phyloP scores from a whole-genome alignment of 1,284 basidiomycete species.

The Cutaneotrichosporon sp. region DNA sequence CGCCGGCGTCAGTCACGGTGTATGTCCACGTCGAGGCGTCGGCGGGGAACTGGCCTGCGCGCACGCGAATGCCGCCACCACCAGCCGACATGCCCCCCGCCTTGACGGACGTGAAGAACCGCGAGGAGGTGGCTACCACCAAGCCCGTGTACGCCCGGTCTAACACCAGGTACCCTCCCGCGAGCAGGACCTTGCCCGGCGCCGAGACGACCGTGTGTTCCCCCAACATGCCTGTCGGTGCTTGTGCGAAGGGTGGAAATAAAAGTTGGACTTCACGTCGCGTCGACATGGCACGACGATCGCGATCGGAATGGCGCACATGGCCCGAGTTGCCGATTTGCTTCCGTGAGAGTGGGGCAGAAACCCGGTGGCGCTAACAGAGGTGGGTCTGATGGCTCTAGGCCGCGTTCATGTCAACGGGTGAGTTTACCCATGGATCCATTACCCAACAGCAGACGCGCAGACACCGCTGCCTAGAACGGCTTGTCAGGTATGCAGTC shows the following conservation, averaged over 20 bases:
- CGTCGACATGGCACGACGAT: not conserved
- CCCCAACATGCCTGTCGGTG: too few species aligned
- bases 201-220: slow-evolving; percentile 63
- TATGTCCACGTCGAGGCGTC: slow-evolving; percentile 69
- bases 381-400: too few species aligned
- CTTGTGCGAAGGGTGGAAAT: not conserved
- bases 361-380: too few species aligned
- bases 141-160: slow-evolving; percentile 75
- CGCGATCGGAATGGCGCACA: too few species aligned
- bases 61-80: slow-evolving; percentile 57
- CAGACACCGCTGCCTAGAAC: too few species aligned
- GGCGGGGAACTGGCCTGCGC: slow-evolving; percentile 82
- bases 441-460: too few species aligned
- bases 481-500: too few species aligned
- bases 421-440: too few species aligned
- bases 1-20: slow-evolving; percentile 18
- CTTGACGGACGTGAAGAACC: slow-evolving; percentile 71
- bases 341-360: not conserved
- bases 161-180: slow-evolving; percentile 90
- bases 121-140: slow-evolving; percentile 82
- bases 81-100: not conserved
- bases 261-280: not conserved
- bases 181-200: slow-evolving; percentile 90
- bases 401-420: too few species aligned
- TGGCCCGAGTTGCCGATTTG: not conserved